Conservation (phyloP, 2,329 filamentous ascomycete genomes). For the Stachybotrys chartarum region DNA sequence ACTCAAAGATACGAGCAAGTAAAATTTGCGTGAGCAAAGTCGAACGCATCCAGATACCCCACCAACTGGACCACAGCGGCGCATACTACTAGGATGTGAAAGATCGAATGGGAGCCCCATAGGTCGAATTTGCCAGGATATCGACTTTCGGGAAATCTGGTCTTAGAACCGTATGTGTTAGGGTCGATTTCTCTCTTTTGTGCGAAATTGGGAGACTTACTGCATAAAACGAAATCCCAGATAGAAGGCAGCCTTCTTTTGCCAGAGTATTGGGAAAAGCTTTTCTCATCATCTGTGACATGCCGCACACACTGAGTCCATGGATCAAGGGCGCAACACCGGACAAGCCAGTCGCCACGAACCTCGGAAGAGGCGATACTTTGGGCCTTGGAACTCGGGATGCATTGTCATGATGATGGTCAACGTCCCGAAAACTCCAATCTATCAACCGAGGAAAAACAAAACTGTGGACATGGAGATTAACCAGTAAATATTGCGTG, state of each 20-base stretch:
- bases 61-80: slow-evolving; percentile 13
- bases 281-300: slow-evolving; percentile 21
- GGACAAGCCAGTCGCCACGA: slow-evolving; percentile 28
- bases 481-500: slow-evolving; percentile 16
- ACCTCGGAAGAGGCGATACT: slow-evolving; percentile 24
- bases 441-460: slow-evolving; percentile 3
- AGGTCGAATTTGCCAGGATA: slow-evolving; percentile 35
- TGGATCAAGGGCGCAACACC: slow-evolving; percentile 28
- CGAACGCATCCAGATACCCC: slow-evolving; percentile 13
- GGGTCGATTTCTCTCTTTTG: slow-evolving; percentile 6
- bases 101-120: slow-evolving; percentile 37
- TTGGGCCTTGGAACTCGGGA: slow-evolving; percentile 22
- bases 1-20: not conserved
- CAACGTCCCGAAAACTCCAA: slow-evolving; percentile 3
- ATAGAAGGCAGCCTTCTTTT: slow-evolving; percentile 26
- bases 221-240: slow-evolving; percentile 28
- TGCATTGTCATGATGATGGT: slow-evolving; percentile 25
- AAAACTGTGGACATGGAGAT: slow-evolving; percentile 4
- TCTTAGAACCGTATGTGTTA: slow-evolving; percentile 6
- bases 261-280: slow-evolving; percentile 10
- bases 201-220: slow-evolving; percentile 19
- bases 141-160: slow-evolving; percentile 26
- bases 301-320: slow-evolving; percentile 24
- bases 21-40: slow-evolving; percentile 5
- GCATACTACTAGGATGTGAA: slow-evolving; percentile 23